Percentiles rank a stretch among this genome's conserved stretches.
Conservation (phyloP, 768 basidiomycete species). For the Leucosporidium yakuticum region DNA sequence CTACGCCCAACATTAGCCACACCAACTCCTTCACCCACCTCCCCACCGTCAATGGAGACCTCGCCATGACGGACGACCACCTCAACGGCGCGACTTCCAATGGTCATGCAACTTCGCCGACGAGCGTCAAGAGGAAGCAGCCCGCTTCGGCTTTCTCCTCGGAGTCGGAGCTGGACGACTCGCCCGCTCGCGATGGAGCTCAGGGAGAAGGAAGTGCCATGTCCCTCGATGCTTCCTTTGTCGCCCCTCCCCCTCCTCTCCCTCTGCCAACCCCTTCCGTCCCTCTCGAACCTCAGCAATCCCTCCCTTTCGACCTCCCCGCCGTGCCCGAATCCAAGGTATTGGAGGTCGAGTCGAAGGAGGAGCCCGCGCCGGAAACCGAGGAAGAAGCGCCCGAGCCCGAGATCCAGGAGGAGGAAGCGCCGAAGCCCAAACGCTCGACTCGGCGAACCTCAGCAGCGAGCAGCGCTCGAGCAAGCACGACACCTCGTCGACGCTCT, state of each 20-base stretch:
- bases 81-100: too few species aligned
- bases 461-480: not conserved
- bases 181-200: too few species aligned
- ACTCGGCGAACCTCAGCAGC: not conserved
- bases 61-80: too few species aligned
- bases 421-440: not conserved
- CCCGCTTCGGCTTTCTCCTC: constrained; percentile 5
- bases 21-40: too few species aligned
- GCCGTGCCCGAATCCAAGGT: not conserved
- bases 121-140: not conserved
- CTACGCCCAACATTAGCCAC: not conserved
- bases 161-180: not conserved
- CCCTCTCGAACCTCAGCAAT: too few species aligned
- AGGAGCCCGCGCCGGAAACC: not conserved
- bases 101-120: too few species aligned
- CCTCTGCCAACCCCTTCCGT: too few species aligned
- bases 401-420: not conserved
- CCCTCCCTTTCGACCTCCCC: not conserved
- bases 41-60: too few species aligned
- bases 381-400: not conserved
- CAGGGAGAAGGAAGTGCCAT: not conserved
- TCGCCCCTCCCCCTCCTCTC: too few species aligned
- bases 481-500: not conserved
- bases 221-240: not conserved
- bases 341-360: not conserved